These are phyloP conservation scores for Ascochyta pisi DNA, from an alignment of 2,329 filamentous ascomycete species.

Conservation along the genomic window DNA sequence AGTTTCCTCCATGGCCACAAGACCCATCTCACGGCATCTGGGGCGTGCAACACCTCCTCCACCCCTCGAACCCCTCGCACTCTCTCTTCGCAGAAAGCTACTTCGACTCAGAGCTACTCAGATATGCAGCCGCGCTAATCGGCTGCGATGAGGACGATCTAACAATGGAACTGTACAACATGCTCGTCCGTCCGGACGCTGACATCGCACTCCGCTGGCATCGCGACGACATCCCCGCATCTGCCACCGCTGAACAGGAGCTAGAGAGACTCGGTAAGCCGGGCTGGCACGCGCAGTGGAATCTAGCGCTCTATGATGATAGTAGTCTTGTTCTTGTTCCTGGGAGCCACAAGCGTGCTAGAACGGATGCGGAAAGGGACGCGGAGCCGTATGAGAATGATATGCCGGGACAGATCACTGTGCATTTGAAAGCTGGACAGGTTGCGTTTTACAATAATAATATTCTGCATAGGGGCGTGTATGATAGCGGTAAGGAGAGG, in stretches of 20 bases:
- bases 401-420: conserved; percentile 69
- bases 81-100: conserved; percentile 71
- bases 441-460: conserved; percentile 91
- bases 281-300: conserved; percentile 84
- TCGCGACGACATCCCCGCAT: conserved; percentile 78
- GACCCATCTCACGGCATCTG: conserved; percentile 73
- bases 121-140: conserved; percentile 70
- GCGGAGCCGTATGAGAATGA: conserved; percentile 69
- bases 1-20: conserved; percentile 86
- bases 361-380: conserved; percentile 72
- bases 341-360: conserved; percentile 73
- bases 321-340: conserved; percentile 75
- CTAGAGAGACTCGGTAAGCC: conserved; percentile 63
- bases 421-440: conserved; percentile 75
- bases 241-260: conserved; percentile 72
- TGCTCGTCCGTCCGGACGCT: conserved; percentile 75
- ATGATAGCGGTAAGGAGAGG: conserved; percentile 64
- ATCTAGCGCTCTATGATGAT: conserved; percentile 80
- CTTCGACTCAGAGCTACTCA: conserved; percentile 71
- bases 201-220: conserved; percentile 85
- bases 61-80: conserved; percentile 71
- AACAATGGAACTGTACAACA: conserved; percentile 87
- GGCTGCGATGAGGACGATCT: conserved; percentile 62
- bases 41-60: conserved; percentile 86
- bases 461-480: conserved; percentile 77